Percentiles rank a stretch among this genome's conserved stretches.
Evolutionary conservation across 495 filamentous ascomycete genomes (phyloP).

Genomic region (Articulospora tetracladia): DNA sequence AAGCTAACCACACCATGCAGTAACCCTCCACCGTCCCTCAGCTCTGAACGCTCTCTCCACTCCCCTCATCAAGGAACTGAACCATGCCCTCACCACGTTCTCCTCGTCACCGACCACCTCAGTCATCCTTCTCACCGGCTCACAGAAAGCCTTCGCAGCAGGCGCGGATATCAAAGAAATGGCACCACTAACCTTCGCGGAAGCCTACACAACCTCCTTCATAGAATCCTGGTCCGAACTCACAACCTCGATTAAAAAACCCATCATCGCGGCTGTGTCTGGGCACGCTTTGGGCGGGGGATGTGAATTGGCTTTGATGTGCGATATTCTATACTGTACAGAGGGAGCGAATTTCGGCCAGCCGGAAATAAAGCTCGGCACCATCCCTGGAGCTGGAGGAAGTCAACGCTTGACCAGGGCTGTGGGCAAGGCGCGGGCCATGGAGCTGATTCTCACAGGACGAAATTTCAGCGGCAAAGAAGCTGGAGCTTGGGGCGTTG

Average conservation of each 20-base stretch:
- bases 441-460: conserved; percentile 92
- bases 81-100: conserved; percentile 70
- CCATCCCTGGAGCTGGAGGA: conserved; percentile 89
- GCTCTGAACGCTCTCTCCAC: conserved; percentile 89
- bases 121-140: conserved; percentile 84
- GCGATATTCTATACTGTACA: conserved; percentile 90
- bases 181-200: conserved; percentile 79
- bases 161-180: conserved; percentile 99
- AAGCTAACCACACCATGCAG: conserved; percentile 36
- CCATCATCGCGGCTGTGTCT: conserved; percentile 88
- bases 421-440: conserved; percentile 84
- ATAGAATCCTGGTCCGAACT: conserved; percentile 90
- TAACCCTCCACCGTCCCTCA: conserved; percentile 93
- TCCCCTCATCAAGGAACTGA: conserved; percentile 86
- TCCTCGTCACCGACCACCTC: conserved; percentile 65
- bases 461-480: conserved; percentile 75
- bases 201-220: conserved; percentile 82
- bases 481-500: conserved; percentile 87
- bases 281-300: conserved; percentile 93
- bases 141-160: conserved; percentile 84
- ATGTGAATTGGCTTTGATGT: conserved; percentile 97
- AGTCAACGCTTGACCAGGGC: conserved; percentile 84
- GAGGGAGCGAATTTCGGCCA: conserved; percentile 83
- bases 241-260: conserved; percentile 77
- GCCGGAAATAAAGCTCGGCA: conserved; percentile 92